These are phyloP conservation scores for Arctostaphylos glauca DNA, from an alignment of 148 eudicot species.

Conservation along the genomic window DNA sequence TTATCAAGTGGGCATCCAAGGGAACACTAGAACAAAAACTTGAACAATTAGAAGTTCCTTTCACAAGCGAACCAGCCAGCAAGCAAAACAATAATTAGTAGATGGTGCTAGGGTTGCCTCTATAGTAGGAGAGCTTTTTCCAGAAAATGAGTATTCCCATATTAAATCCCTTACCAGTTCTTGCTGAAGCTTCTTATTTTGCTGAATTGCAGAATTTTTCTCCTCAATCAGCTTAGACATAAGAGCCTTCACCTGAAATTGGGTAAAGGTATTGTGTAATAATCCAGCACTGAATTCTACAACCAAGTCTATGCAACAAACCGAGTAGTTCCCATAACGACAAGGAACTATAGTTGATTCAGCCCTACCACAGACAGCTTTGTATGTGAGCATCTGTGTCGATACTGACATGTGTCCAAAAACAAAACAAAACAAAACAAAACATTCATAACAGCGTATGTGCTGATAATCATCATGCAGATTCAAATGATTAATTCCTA, in stretches of 20 bases:
- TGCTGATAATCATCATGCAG: background rate
- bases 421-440: background rate
- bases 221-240: constrained; percentile 71
- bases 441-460: background rate
- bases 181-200: constrained; percentile 61
- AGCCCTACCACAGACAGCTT: background rate
- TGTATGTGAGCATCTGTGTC: background rate
- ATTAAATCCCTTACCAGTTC: constrained; percentile 58
- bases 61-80: background rate
- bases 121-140: background rate
- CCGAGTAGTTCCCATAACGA: background rate
- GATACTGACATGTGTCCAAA: background rate
- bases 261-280: background rate
- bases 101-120: background rate
- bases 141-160: background rate
- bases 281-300: background rate
- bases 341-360: background rate
- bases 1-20: background rate
- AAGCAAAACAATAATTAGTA: background rate
- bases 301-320: background rate
- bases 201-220: constrained; percentile 58
- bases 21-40: constrained; percentile 8
- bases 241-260: constrained; percentile 48
- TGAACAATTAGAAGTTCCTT: background rate
- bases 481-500: background rate